Base-by-base conservation (phyloP, 2,329 filamentous ascomycete species). In the Trichophyton equinum region DNA sequence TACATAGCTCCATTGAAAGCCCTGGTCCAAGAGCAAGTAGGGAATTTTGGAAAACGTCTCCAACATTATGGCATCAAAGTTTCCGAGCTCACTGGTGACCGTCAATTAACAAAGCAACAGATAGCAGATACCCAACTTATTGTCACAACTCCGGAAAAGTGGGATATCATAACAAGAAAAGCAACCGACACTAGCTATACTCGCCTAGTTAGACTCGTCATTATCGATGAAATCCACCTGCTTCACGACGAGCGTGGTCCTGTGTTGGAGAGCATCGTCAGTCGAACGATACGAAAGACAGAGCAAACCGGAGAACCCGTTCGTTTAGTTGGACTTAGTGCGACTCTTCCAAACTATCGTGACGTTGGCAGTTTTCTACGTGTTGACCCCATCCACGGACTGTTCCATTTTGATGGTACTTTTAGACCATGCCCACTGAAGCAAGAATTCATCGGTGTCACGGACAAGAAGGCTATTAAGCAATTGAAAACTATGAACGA, bases 401-500 rank as follows among this genome's bases (percentile, higher is more conserved):
- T 97, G 59, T 97, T 96, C 80, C 91, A 99, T 73, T 99, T 99
- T 67, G 94, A 99, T 73, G 89, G 89, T 49, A 91, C 91, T 3
- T 99, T 86, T 78, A 83, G 94, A 67, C 95, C 94, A 63, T 99
- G 94, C 72, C 94, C 94, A 1, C 76, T 99, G 67, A 91, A 89
- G 68, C 94, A 99, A 72, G 95, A 99, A 73, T 99, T 97, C 70
- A 89, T 99, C 66, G 94, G 94, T 59, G 88, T 99, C 49, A 96
- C 92, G 0, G 94, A 99, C 67, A 95, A 94, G 77, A 97, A 97
- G 73, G 89, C 94, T 4, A 99, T 99, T 76, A 99, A 97, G 76
- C 94, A 99, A 73, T 79, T 99, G 60, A 96, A 97, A 80, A 95
- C 89, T 0, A 99, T 99, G 94, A 99, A 99, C 70, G 94, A 99